Percentiles rank a stretch among this genome's conserved stretches.
Evolutionary conservation across 139 green algal species (phyloP).

Genomic region (Tetratostichococcus sp.): DNA sequence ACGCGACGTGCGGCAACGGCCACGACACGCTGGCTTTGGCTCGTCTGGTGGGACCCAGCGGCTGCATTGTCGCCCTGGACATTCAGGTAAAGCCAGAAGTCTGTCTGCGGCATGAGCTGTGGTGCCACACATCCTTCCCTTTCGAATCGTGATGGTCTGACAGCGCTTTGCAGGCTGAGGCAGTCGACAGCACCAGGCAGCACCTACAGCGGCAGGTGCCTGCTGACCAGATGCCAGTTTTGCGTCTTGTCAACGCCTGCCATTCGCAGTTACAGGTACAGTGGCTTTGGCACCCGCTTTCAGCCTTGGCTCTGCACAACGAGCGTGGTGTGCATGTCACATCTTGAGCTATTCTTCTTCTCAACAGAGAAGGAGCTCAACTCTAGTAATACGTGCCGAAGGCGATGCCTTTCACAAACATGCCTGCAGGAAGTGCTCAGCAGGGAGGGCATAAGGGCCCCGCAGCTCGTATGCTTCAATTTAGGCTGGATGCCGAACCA

Average conservation of each 20-base stretch:
- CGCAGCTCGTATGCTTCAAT: slow-evolving; percentile 46
- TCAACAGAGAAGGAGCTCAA: too few species aligned
- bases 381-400: too few species aligned
- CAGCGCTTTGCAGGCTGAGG: slow-evolving; percentile 12
- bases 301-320: too few species aligned
- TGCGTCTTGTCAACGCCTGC: slow-evolving; percentile 18
- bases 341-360: too few species aligned
- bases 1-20: slow-evolving; percentile 62
- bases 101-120: not conserved
- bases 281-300: too few species aligned
- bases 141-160: too few species aligned
- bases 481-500: slow-evolving; percentile 47
- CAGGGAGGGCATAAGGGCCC: slow-evolving; percentile 3
- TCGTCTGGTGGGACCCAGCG: slow-evolving; percentile 36
- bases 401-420: too few species aligned
- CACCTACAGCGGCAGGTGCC: not conserved
- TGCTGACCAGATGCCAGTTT: not conserved
- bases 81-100: too few species aligned
- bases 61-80: slow-evolving; percentile 52
- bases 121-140: too few species aligned
- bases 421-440: not conserved
- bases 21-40: slow-evolving; percentile 59
- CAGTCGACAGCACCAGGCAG: not conserved
- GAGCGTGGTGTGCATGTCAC: too few species aligned
- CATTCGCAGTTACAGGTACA: slow-evolving; percentile 23